Evolutionary conservation across 2,329 filamentous ascomycete genomes (phyloP), one percentile per base, ranked within the genome.

Genomic region (Talaromyces amestolkiae): DNA sequence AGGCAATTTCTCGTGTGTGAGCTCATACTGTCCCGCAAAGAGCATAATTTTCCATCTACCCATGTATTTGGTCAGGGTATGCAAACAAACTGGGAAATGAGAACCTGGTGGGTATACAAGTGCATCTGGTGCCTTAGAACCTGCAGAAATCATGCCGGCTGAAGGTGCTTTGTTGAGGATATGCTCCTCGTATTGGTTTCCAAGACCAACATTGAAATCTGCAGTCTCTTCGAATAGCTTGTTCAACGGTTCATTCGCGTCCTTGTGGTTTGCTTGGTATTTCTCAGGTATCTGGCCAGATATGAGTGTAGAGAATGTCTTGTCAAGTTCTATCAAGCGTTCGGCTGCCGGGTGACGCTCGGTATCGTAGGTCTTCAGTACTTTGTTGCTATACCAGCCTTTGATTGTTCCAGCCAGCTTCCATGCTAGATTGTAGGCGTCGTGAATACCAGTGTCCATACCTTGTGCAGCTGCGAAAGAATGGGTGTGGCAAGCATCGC

Each of bases 371-470:
- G 54, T 58, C 10, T 24, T n/a, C 6, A 41, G 54, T 58, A 41
- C 35, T 15, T 58, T 33, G 9, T 39, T 19, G n/a, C 15, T 39
- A n/a, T 39, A 58, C 33, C 54, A 58, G 6, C 54, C 54, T 39
- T 41, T 58, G 19, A 58, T 19, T 1, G n/a, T 37, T 37, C 54
- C 33, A 41, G 77, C 81, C 15, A 86, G 76, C 70, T 86, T 86
- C 84, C 83, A 86, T 6, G 83, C 84, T 58, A 86, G 78, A 68
- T 86, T 86, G 70, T 84, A 82, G 22, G 79, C 66, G 67, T 88
- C 86, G 67, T 87, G 85, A 61, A 88, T 72, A 9, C 72, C 72
- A 17, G 71, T 69, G 62, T 76, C 76, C 74, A 77, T 37, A 19
- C 63, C 66, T 67, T 69, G 64, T 54, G 66, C 64, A 19, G 65